Conservation (phyloP, 805 yeast species). For the Candida lessepsii region DNA sequence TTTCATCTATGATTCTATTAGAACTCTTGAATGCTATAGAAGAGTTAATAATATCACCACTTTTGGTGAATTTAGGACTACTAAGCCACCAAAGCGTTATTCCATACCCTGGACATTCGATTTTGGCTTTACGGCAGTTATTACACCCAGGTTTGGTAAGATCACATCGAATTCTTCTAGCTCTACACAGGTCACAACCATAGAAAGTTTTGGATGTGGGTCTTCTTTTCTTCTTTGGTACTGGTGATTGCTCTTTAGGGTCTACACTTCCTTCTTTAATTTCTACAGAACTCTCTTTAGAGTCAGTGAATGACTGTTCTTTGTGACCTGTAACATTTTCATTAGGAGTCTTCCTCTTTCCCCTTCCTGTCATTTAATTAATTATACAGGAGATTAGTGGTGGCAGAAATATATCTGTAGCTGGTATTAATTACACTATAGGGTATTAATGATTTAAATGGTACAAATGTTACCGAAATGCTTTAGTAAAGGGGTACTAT, state of each 20-base stretch:
- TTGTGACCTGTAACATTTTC: too few species aligned
- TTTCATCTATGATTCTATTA: constrained; percentile 15
- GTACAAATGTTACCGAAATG: too few species aligned
- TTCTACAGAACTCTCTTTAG: background rate
- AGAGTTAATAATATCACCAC: constrained; percentile 26
- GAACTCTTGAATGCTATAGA: constrained; percentile 30
- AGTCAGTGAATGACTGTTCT: too few species aligned
- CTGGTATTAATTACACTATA: background rate
- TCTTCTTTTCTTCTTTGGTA: constrained; percentile 8
- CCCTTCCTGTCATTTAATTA: too few species aligned
- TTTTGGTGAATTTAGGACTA: constrained; percentile 41
- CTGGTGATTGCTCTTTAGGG: background rate
- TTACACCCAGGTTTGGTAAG: constrained; percentile 64
- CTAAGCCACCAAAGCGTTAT: constrained; percentile 74
- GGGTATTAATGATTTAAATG: background rate
- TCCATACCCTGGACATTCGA: constrained; percentile 79
- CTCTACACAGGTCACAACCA: constrained; percentile 87
- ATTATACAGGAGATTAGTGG: too few species aligned
- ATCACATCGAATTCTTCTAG: constrained; percentile 80
- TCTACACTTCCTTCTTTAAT: background rate
- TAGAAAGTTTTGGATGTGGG: constrained; percentile 63
- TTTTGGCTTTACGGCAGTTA: constrained; percentile 66
- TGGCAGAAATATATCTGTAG: background rate
- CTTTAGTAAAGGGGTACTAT: too few species aligned
- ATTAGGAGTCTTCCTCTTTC: too few species aligned